Evolutionary conservation across 306 rosid species (phyloP).

Genomic region (Prunus mongolica): DNA sequence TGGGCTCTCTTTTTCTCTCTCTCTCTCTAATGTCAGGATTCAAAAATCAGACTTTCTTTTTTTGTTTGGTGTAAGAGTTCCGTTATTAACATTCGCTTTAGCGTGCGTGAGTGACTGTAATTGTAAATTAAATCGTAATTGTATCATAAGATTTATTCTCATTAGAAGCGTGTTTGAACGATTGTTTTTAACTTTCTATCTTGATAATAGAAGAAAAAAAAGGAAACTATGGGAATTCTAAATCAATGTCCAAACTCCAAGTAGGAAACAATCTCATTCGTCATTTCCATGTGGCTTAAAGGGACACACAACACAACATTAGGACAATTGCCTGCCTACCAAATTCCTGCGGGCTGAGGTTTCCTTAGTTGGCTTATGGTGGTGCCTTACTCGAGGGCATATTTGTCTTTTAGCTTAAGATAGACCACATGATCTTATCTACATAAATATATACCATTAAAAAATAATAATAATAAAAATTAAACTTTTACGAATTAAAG

Average conservation of each 20-base stretch:
- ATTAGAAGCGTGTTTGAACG: too few species aligned
- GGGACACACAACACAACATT: not conserved
- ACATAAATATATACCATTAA: not conserved
- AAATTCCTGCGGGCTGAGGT: not conserved
- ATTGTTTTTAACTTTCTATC: too few species aligned
- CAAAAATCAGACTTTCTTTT: too few species aligned
- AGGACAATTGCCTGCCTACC: not conserved
- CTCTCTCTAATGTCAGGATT: not conserved
- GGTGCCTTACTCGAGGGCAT: not conserved
- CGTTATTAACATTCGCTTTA: too few species aligned
- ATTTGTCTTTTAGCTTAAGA: not conserved
- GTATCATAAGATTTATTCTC: fast-evolving
- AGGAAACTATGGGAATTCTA: not conserved
- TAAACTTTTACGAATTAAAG: not conserved
- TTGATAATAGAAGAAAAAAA: too few species aligned
- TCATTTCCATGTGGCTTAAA: not conserved
- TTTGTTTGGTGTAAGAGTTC: too few species aligned
- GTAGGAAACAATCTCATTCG: not conserved
- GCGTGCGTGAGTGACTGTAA: too few species aligned
- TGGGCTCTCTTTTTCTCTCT: conserved; percentile 11
- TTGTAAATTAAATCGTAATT: too few species aligned
- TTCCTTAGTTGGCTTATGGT: not conserved
- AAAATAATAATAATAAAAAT: not conserved
- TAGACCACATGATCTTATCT: not conserved
- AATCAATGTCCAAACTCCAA: not conserved